These are phyloP conservation scores for Stenogyne calaminthoides DNA, from an alignment of 305 asterid genomes.

Conservation along the genomic window DNA sequence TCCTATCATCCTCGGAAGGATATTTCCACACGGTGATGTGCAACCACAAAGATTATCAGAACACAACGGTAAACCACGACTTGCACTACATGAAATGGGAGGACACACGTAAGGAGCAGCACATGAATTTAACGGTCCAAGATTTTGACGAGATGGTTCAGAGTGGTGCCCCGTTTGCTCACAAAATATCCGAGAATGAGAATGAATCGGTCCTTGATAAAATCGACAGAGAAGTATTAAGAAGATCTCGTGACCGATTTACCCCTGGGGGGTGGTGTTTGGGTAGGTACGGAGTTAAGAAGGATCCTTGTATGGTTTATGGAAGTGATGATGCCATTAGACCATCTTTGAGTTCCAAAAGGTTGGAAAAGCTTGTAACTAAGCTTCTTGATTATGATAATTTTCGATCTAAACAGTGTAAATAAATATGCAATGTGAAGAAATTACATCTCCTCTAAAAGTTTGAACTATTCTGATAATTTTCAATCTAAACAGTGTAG, in stretches of 20 bases:
- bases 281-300: conserved; percentile 45
- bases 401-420: conserved; percentile 88
- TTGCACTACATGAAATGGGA: conserved; percentile 83
- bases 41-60: conserved; percentile 86
- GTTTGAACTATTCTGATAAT: too few species aligned
- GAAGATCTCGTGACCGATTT: conserved; percentile 43
- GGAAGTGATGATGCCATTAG: conserved; percentile 59
- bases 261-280: conserved; percentile 81
- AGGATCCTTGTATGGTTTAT: conserved; percentile 51
- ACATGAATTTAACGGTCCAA: conserved; percentile 49
- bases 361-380: conserved; percentile 71
- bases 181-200: conserved; percentile 54
- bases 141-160: conserved; percentile 71
- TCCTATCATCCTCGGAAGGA: conserved; percentile 79
- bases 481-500: too few species aligned
- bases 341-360: conserved; percentile 69
- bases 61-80: conserved; percentile 90
- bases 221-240: conserved; percentile 59
- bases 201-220: conserved; percentile 55
- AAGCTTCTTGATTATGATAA: conserved; percentile 71
- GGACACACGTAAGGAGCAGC: conserved; percentile 62
- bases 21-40: conserved; percentile 90
- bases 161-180: conserved; percentile 89
- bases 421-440: conserved; percentile 43
- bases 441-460: too few species aligned